Percentiles rank a stretch among this genome's conserved stretches.
phyloP scores from a whole-genome alignment of 306 rosid genomes.

The Gynostemma pentaphyllum region DNA sequence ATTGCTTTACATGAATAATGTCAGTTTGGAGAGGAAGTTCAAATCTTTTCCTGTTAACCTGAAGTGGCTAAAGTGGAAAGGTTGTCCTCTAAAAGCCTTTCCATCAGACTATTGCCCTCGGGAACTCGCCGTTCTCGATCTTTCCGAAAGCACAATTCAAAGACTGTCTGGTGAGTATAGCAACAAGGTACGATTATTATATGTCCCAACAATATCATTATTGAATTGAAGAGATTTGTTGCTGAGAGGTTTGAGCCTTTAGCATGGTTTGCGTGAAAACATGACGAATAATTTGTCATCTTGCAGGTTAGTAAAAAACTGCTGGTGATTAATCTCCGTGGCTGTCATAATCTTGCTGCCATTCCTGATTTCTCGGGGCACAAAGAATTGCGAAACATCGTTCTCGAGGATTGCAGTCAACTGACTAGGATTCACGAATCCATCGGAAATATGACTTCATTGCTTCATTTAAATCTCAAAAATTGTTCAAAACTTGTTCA shows the following conservation, averaged over 20 bases:
- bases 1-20: constrained; percentile 44
- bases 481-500: constrained; percentile 24
- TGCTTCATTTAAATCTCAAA: constrained; percentile 34
- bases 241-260: too few relatives aligned
- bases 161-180: constrained; percentile 16
- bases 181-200: constrained; percentile 19
- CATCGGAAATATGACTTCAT: constrained; percentile 25
- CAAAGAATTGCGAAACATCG: constrained; percentile 32
- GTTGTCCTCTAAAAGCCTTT: constrained; percentile 29
- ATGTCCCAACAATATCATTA: background rate
- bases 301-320: constrained; percentile 40
- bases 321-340: constrained; percentile 33
- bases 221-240: too few relatives aligned
- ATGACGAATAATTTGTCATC: background rate
- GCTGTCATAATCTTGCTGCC: constrained; percentile 20
- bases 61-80: constrained; percentile 66
- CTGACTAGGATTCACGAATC: constrained; percentile 38
- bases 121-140: constrained; percentile 47
- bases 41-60: constrained; percentile 30
- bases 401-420: constrained; percentile 28
- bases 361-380: constrained; percentile 49
- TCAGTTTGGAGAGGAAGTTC: constrained; percentile 31
- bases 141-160: constrained; percentile 31
- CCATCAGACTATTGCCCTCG: constrained; percentile 31
- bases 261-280: background rate